phyloP scores from a whole-genome alignment of 306 rosid species.

The Mimosa pudica region DNA sequence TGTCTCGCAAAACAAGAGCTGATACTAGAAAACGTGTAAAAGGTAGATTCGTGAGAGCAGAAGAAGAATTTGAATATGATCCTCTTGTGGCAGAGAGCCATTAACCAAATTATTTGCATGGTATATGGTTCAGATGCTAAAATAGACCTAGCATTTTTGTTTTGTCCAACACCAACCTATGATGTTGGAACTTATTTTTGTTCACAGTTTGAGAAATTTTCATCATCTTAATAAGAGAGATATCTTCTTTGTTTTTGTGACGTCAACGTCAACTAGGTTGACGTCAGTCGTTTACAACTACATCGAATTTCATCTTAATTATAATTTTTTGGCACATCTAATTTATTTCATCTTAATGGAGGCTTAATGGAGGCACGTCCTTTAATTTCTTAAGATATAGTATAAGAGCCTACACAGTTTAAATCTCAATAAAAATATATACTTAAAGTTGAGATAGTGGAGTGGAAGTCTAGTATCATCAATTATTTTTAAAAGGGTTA shows the following conservation, averaged over 20 bases:
- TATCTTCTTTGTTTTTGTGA: no score
- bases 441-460: neutral
- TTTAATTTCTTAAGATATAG: no score
- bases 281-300: no score
- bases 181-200: neutral
- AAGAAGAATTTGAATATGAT: slow-evolving; percentile 79
- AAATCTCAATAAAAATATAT: no score
- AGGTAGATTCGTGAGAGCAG: slow-evolving; percentile 87
- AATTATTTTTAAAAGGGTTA: neutral
- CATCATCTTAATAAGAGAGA: neutral
- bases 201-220: neutral
- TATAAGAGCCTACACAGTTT: no score
- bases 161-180: slow-evolving; percentile 5
- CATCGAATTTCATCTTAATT: no score
- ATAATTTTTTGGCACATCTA: no score
- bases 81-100: slow-evolving; percentile 49
- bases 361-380: no score
- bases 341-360: no score
- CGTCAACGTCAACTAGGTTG: no score
- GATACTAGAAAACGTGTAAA: slow-evolving; percentile 90
- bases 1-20: slow-evolving; percentile 91
- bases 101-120: slow-evolving; percentile 42
- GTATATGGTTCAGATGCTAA: slow-evolving; percentile 26
- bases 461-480: neutral
- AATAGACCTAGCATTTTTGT: slow-evolving; percentile 28